Percentiles rank a stretch among this genome's conserved stretches.
phyloP scores from a whole-genome alignment of 2,329 filamentous ascomycete species.

The Zymoseptoria passerinii region DNA sequence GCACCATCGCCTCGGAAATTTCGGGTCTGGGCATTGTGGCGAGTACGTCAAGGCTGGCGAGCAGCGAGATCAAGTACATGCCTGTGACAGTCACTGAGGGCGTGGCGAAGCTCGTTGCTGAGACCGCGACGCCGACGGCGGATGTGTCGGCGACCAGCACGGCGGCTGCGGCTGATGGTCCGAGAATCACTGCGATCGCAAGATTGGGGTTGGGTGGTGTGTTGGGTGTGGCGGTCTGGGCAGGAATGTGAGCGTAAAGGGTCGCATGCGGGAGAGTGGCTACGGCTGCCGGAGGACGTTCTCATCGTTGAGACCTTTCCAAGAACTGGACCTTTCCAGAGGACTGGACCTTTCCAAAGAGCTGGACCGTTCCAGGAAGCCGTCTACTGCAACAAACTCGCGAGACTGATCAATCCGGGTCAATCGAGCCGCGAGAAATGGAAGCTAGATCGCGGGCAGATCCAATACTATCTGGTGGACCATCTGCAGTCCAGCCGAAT shows the following conservation, averaged over 20 bases:
- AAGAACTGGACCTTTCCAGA: no score
- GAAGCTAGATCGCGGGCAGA: no score
- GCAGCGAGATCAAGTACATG: conserved; percentile 21
- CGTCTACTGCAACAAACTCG: no score
- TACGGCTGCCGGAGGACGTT: no score
- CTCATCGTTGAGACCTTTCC: not conserved
- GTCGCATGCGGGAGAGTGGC: not conserved
- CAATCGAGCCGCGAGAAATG: no score
- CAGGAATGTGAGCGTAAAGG: conserved; percentile 5
- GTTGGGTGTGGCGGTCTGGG: conserved; percentile 10
- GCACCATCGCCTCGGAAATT: conserved; percentile 17
- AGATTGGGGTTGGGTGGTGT: conserved; percentile 5
- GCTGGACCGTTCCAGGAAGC: no score
- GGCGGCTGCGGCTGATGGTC: conserved; percentile 10
- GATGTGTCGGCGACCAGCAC: conserved; percentile 1
- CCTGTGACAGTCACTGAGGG: conserved; percentile 24
- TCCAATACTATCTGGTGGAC: no score
- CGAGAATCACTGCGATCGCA: conserved; percentile 7
- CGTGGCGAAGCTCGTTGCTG: conserved; percentile 14
- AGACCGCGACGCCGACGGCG: conserved; percentile 9
- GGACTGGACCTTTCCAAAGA: no score
- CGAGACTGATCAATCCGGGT: no score
- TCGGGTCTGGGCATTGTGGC: conserved; percentile 19
- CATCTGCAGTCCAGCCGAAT: no score
- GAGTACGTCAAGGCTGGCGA: conserved; percentile 23